phyloP scores from a whole-genome alignment of 1,284 basidiomycete species.

The Wolfiporia cocos region DNA sequence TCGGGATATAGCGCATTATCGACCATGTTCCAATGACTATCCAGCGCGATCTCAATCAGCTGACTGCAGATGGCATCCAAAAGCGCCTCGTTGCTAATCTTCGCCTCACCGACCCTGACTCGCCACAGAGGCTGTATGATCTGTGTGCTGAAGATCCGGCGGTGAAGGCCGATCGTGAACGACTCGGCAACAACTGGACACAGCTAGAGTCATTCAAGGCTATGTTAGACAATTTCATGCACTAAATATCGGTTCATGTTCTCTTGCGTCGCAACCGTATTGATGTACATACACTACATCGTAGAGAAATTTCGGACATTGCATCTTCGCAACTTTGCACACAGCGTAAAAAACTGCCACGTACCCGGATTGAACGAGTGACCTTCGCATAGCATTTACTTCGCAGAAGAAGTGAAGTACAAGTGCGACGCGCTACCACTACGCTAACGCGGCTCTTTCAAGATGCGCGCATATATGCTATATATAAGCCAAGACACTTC shows the following conservation, averaged over 20 bases:
- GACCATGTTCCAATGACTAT: slow-evolving; percentile 47
- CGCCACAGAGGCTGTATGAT: slow-evolving; percentile 24
- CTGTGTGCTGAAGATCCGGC: slow-evolving; percentile 40
- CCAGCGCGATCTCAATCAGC: slow-evolving; percentile 41
- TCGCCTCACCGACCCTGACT: slow-evolving; percentile 10
- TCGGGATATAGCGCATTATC: slow-evolving; percentile 40
- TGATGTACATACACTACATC: too few relatives aligned
- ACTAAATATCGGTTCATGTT: not conserved
- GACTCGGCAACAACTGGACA: slow-evolving; percentile 22
- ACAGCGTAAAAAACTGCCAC: slow-evolving; percentile 22
- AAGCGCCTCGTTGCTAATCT: slow-evolving; percentile 34
- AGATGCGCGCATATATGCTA: too few relatives aligned
- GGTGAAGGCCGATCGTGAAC: slow-evolving; percentile 22
- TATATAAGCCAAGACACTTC: too few relatives aligned
- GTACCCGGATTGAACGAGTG: slow-evolving; percentile 30
- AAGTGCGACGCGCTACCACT: slow-evolving; percentile 32
- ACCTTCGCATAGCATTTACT: slow-evolving; percentile 23
- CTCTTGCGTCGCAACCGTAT: too few relatives aligned
- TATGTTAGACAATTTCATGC: slow-evolving; percentile 20
- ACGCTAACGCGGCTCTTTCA: slow-evolving; percentile 24
- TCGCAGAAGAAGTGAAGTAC: slow-evolving; percentile 10
- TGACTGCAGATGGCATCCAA: slow-evolving; percentile 32
- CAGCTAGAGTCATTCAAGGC: slow-evolving; percentile 32
- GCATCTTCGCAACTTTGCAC: not conserved
- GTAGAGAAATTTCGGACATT: too few relatives aligned